These are phyloP conservation scores for Debaryomyces nepalensis DNA, from an alignment of 1,139 yeast species.

Conservation along the genomic window DNA sequence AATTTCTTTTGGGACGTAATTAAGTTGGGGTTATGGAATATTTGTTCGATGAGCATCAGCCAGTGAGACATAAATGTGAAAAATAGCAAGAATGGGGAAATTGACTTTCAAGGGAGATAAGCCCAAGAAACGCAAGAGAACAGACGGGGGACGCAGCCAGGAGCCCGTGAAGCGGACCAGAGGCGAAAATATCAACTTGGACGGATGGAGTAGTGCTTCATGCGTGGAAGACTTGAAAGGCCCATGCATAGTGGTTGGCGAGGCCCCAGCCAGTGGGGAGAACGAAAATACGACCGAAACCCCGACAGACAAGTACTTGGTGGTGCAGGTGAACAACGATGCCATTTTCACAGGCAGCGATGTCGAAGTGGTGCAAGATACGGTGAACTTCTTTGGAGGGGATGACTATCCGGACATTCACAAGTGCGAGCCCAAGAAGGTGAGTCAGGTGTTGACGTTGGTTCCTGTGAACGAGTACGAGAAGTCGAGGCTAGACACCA, in stretches of 20 bases:
- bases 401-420: constrained; percentile 7
- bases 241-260: constrained; percentile 15
- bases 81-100: constrained; percentile 17
- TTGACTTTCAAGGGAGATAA: constrained; percentile 20
- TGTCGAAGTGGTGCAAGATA: constrained; percentile 7
- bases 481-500: constrained; percentile 11
- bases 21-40: background rate
- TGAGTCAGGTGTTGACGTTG: constrained; percentile 15
- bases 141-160: constrained; percentile 1
- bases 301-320: too few relatives aligned
- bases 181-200: constrained; percentile 5
- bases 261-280: background rate
- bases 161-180: constrained; percentile 2
- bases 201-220: constrained; percentile 19
- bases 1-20: constrained; percentile 2
- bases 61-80: constrained; percentile 8
- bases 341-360: constrained; percentile 5
- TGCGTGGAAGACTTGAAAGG: constrained; percentile 17
- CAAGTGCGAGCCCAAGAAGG: constrained; percentile 15
- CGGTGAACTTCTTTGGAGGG: constrained; percentile 13
- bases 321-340: background rate
- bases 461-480: constrained; percentile 13
- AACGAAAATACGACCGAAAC: background rate
- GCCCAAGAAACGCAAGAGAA: constrained; percentile 16
- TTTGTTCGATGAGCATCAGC: constrained; percentile 12